Base-by-base conservation (phyloP, 176 grass and related monocot species). In the Eleusine coracana region DNA sequence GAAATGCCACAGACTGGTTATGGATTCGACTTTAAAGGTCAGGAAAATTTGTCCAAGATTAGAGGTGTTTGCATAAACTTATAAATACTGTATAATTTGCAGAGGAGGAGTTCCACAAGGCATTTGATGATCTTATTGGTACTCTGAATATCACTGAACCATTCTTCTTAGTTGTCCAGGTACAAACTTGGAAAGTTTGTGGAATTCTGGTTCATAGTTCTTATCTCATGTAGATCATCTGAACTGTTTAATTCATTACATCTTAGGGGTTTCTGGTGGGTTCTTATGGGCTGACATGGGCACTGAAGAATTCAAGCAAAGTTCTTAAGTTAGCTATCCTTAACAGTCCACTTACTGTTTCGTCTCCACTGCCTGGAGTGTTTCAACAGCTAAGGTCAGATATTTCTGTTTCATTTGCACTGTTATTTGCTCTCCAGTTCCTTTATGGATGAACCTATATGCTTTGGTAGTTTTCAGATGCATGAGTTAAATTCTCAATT, bases 211-310 rank as follows among this genome's bases (percentile, higher is more conserved):
- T 49, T 1, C 40, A 45, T 51, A 77, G 14, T 74, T 44, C n/a
- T 66, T 21, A 39, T 70, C 28, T 41, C 56, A 48, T 80, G 40
- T 52, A 28, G 21, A 68, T 66, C 56, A 12, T 83, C 27, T 73
- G 44, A 59, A 13, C 68, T 18, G 17, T 84, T 82, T 80, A 23
- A 23, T 88, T 50, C 42, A 78, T 84, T 69, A 76, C 28, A 5
- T 81, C 69, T n/a, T 83, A 98, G 90, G 95, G 92, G 46, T 98
- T 93, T 87, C 82, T 98, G 67, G 92, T 98, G 40, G 95, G 95
- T 79, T 98, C 95, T 31, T 98, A 98, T 91, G 95, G 95, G 80
- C 84, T 98, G 59, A 94, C 95, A 81, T 98, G 92, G 95, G 92
- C 92, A 81, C 59, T 98, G 48, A 98, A 93, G 71, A 95, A 93